Evolutionary conservation across 1,284 basidiomycete genomes (phyloP), one percentile per base, ranked within the genome.

Genomic region (Puccinia novopanici): DNA sequence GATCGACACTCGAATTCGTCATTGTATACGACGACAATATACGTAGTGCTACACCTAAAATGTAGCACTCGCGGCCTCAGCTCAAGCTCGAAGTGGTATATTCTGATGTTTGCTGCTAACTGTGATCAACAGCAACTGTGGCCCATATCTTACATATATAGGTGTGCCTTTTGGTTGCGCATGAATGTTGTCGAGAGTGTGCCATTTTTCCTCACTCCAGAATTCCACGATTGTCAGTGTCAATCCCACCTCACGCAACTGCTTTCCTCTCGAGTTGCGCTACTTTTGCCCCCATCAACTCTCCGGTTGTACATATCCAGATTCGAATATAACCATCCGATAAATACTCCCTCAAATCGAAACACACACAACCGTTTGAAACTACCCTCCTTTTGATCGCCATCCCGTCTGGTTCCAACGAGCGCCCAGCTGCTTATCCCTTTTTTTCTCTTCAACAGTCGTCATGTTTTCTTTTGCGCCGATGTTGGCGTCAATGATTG

Each of bases 161-260:
- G n/a, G n/a, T n/a, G n/a, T 45, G 45, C 45, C 45, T 45, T 6
- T 45, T 45, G 15, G 15, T 8, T 45, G 15, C 15, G 15, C 6
- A 45, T 45, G 45, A 45, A 45, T 52, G 50, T 12, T 52, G 50
- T 22, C 55, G 6, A 57, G n/a, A 27, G 8, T 63, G 27, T 19
- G 17, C 27, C 59, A 15, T 19, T 40, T 8, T 63, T 15, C 5
- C 34, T 17, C 59, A 40, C 27, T 40, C 27, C 27, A 34, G 17
- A 9, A 37, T 19, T 61, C 57, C 59, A 63, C 59, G 59, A 63
- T 40, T 63, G 59, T 63, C 59, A 40, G 15, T 59, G 30, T n/a
- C 30, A 40, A 37, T 63, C 19, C 22, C 27, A 63, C 22, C 59
- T 63, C 34, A 63, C 34, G 3, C 5, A 59, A 34, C 34, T 8